Percentiles rank a stretch among this genome's conserved stretches.
Evolutionary conservation across 495 filamentous ascomycete species (phyloP).

Genomic region (Xylaria venustula): DNA sequence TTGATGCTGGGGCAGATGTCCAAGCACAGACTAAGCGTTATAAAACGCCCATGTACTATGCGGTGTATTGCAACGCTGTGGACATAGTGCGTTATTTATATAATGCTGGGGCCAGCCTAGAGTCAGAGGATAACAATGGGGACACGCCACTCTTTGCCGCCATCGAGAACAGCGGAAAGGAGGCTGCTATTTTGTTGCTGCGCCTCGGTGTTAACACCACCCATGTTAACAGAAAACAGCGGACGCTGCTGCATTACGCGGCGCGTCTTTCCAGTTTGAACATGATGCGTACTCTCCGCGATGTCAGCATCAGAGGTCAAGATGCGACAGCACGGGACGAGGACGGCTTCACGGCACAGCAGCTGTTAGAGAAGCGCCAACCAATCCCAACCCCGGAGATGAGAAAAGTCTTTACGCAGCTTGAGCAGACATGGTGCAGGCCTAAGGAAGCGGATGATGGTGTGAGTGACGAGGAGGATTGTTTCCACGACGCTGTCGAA

Average conservation of each 20-base stretch:
- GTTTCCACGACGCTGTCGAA: not conserved
- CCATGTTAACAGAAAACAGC: not conserved
- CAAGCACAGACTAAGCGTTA: not conserved
- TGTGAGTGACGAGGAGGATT: not conserved
- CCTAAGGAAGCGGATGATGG: not conserved
- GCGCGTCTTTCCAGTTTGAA: not conserved
- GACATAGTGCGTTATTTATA: not conserved
- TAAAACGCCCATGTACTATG: not conserved
- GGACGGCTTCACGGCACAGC: not conserved
- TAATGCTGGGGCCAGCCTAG: not conserved
- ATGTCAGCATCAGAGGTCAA: not conserved
- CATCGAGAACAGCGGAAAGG: not conserved
- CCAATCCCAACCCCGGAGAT: not conserved
- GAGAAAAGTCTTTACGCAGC: not conserved
- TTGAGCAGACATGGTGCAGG: not conserved
- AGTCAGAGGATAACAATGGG: not conserved
- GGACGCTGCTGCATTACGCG: not conserved
- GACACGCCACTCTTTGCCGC: not conserved
- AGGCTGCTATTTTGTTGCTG: not conserved
- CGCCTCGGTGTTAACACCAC: not conserved
- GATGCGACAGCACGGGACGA: not conserved
- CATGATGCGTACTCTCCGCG: not conserved
- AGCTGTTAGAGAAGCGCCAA: not conserved
- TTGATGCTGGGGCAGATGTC: not conserved
- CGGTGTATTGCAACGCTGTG: not conserved